These are phyloP conservation scores for Thalassiosira livingstoniorum DNA, from an alignment of 352 stramenopile species.

Conservation along the genomic window DNA sequence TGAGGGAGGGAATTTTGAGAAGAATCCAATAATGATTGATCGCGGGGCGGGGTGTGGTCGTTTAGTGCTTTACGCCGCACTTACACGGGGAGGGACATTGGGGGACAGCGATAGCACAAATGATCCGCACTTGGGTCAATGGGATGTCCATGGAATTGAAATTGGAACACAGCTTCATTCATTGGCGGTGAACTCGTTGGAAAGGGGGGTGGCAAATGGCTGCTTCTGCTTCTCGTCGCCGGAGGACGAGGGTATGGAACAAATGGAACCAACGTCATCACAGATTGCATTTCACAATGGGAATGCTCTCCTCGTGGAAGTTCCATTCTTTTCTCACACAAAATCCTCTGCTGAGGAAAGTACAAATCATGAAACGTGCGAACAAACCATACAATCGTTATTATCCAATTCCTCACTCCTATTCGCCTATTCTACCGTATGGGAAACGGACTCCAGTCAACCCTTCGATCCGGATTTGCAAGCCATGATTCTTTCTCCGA, in stretches of 20 bases:
- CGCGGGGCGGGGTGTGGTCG: constrained; percentile 74
- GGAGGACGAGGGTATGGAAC: not conserved
- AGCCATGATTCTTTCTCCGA: constrained; percentile 67
- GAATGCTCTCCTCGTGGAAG: constrained; percentile 35
- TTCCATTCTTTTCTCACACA: constrained; percentile 36
- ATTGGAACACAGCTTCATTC: constrained; percentile 67
- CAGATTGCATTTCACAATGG: constrained; percentile 42
- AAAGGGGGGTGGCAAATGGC: constrained; percentile 45
- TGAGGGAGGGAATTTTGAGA: constrained; percentile 6
- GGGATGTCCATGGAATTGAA: constrained; percentile 77
- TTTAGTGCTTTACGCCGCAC: constrained; percentile 65
- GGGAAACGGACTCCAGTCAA: constrained; percentile 42
- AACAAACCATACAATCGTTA: constrained; percentile 48
- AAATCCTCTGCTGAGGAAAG: not conserved
- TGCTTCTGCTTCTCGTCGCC: constrained; percentile 22
- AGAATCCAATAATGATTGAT: constrained; percentile 62
- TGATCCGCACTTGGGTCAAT: constrained; percentile 1
- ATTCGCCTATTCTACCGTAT: constrained; percentile 78
- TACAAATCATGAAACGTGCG: not conserved
- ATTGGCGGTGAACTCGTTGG: constrained; percentile 51
- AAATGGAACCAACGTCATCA: not conserved
- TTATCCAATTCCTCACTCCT: constrained; percentile 64
- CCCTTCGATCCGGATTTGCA: constrained; percentile 62
- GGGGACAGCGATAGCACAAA: not conserved
- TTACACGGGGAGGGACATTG: constrained; percentile 49